Evolutionary conservation across 805 yeast species (phyloP).

Genomic region (Kregervanrija delftensis): DNA sequence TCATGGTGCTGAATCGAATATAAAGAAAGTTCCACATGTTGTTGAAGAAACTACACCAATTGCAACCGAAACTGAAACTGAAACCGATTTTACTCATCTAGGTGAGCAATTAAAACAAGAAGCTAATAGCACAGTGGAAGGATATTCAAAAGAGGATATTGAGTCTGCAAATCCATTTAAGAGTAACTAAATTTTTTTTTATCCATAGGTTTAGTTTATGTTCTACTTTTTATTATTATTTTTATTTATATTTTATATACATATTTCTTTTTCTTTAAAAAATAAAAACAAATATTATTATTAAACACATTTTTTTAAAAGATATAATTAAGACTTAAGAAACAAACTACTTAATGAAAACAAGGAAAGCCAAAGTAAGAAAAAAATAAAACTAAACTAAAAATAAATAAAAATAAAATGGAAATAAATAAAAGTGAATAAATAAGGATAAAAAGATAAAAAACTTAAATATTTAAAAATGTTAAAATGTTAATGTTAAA

Average conservation of each 20-base stretch:
- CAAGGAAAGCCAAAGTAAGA: too few species aligned
- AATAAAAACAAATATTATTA: background rate
- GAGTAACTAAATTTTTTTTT: too few species aligned
- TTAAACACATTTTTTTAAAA: too few species aligned
- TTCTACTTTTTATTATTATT: background rate
- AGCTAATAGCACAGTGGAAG: conserved; percentile 7
- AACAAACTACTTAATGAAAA: too few species aligned
- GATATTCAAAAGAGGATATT: conserved; percentile 9
- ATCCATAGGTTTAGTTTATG: too few species aligned
- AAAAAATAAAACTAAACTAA: too few species aligned
- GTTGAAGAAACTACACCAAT: background rate
- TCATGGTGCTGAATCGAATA: background rate
- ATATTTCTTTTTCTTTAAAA: background rate
- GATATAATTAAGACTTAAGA: too few species aligned
- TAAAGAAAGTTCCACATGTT: background rate
- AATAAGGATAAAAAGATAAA: background rate
- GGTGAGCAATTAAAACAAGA: conserved; percentile 14
- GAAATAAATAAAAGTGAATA: too few species aligned
- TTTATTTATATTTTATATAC: background rate
- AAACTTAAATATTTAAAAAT: background rate
- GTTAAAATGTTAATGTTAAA: background rate
- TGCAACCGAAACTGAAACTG: conserved; percentile 5
- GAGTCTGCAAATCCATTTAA: conserved; percentile 4
- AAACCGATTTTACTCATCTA: conserved; percentile 11
- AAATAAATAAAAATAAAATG: too few species aligned